Evolutionary conservation across 441 rosid species (phyloP), one percentile per base, ranked within the genome.

Genomic region (Erodium moschatum): DNA sequence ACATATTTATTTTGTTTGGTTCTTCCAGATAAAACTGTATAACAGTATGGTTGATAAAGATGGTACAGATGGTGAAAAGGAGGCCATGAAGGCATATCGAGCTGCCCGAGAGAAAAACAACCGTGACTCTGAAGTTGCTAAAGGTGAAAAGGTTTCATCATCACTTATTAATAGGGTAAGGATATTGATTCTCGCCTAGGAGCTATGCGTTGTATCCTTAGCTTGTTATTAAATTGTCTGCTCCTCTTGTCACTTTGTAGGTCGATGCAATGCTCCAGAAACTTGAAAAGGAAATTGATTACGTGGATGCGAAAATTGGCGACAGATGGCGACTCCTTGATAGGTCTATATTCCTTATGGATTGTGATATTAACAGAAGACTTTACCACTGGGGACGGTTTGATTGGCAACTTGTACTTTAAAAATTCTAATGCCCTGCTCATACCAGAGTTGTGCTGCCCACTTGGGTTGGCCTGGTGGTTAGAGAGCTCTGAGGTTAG

Each of bases 271-370:
- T 91, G 92, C 84, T 91, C 16, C 93, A 89, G 64, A 85, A 89
- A 78, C 96, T 91, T 18, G 96, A 91, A 81, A 89, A 91, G 72
- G 97, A 91, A 80, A 91, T 91, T 71, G 96, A 91, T 73, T 84
- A 81, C 72, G 93, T 89, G 56, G 97, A 91, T 84, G 85, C 82
- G 60, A 80, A 75, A 81, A 91, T 91, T 52, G 96, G 97, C 68
- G 90, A 89, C 73, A 81, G 81, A 9, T 91, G 90, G 93, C 84
- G 75, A 74, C 73, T 91, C 69, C 96, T 91, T 63, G 93, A 91
- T 80, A 91, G 96, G 97, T 42, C 27, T 56, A 56, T 56, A 56
- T 56, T 56, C 63, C 63, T 15, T 9, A 56, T 54, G 3, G 12
- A 7, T 18, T 56, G 19, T 56, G 29, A 56, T 56, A 33, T 33